Evolutionary conservation across 345 rosid genomes (phyloP).

Genomic region (Heritiera fomes): DNA sequence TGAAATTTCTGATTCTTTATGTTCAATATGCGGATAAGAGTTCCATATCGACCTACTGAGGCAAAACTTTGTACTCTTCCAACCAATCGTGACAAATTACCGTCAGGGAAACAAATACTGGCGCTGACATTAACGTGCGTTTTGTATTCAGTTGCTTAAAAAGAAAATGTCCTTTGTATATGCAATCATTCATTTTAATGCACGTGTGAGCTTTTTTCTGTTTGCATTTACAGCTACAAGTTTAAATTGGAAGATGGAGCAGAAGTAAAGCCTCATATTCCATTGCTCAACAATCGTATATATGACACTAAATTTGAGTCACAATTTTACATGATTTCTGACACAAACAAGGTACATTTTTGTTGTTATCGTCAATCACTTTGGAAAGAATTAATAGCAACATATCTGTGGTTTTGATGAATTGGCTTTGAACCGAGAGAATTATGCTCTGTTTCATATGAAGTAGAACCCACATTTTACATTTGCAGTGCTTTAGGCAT

Average conservation of each 20-base stretch:
- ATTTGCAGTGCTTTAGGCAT: constrained; percentile 9
- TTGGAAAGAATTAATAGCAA: not conserved
- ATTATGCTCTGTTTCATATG: not conserved
- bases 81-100: constrained; percentile 73
- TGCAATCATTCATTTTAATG: constrained; percentile 9
- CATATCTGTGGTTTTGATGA: constrained; percentile 7
- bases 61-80: constrained; percentile 70
- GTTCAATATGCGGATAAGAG: constrained; percentile 54
- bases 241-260: constrained; percentile 94
- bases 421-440: constrained; percentile 3
- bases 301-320: constrained; percentile 98
- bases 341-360: constrained; percentile 75
- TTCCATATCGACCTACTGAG: constrained; percentile 85
- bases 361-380: constrained; percentile 2
- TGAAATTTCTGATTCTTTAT: not conserved
- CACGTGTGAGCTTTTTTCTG: constrained; percentile 18
- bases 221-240: constrained; percentile 68
- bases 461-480: not conserved
- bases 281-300: constrained; percentile 86
- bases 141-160: constrained; percentile 13
- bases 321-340: constrained; percentile 93
- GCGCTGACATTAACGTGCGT: constrained; percentile 89
- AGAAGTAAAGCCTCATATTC: constrained; percentile 80
- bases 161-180: not conserved
- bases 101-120: constrained; percentile 85